Conservation (phyloP, 2,329 filamentous ascomycete species). For the Trichoderma arundinaceum region DNA sequence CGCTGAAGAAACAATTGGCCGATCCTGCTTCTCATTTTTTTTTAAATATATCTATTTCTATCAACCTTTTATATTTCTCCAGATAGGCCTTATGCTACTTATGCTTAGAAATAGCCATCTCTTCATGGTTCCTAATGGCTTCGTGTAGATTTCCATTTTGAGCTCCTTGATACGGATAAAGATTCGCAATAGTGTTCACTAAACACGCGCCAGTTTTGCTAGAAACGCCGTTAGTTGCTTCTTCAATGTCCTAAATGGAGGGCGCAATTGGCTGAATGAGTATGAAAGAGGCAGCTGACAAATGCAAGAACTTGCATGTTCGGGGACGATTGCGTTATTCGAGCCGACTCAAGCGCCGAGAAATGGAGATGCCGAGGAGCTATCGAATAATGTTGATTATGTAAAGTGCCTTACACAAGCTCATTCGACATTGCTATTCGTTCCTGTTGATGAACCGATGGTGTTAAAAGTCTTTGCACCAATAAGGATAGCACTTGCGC, state of each 20-base stretch:
- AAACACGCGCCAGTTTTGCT: not conserved
- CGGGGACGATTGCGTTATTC: constrained; percentile 1
- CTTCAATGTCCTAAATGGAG: not conserved
- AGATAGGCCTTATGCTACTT: no score
- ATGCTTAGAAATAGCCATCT: not conserved
- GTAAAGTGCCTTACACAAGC: not conserved
- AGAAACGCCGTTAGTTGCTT: not conserved
- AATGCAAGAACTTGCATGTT: not conserved
- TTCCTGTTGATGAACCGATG: not conserved
- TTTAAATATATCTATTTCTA: not conserved
- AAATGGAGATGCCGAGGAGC: not conserved
- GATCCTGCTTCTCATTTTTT: not conserved
- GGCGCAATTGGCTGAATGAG: not conserved
- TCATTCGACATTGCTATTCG: not conserved
- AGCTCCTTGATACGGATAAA: not conserved
- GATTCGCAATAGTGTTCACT: not conserved
- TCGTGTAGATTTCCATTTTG: not conserved
- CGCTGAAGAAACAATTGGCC: not conserved
- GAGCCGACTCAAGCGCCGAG: not conserved
- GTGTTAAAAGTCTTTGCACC: not conserved
- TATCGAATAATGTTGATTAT: not conserved
- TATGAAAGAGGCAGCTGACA: constrained; percentile 1
- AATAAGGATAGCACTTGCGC: not conserved
- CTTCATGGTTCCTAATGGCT: not conserved
- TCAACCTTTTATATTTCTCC: not conserved